phyloP scores from a whole-genome alignment of 192 early-diverging fungal genomes.

The Chytriomyces confervae region DNA sequence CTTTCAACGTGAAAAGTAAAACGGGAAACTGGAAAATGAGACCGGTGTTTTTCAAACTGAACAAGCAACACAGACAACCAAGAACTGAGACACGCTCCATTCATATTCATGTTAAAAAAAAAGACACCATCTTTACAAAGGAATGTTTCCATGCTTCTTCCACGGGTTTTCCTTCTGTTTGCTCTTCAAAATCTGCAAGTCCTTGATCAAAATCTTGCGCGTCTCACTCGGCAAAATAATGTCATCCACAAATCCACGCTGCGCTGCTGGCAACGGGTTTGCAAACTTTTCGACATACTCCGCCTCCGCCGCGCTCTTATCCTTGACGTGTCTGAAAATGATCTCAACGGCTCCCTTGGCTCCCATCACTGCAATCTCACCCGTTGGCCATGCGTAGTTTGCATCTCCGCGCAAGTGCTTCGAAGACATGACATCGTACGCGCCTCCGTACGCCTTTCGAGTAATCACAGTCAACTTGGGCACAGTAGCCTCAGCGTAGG shows the following conservation, averaged over 20 bases:
- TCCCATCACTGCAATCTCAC: slow-evolving; percentile 98
- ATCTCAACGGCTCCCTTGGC: slow-evolving; percentile 97
- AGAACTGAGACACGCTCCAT: too few relatives aligned
- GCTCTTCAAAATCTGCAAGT: slow-evolving; percentile 76
- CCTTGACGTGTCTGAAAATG: slow-evolving; percentile 76
- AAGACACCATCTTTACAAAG: slow-evolving; percentile 65
- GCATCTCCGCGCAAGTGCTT: slow-evolving; percentile 94
- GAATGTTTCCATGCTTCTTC: slow-evolving; percentile 97
- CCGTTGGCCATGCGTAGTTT: slow-evolving; percentile 95
- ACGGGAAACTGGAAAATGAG: too few relatives aligned
- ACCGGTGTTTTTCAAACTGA: too few relatives aligned
- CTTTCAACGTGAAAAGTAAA: too few relatives aligned
- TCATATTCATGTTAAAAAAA: too few relatives aligned
- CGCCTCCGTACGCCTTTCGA: slow-evolving; percentile 97
- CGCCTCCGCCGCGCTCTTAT: slow-evolving; percentile 72
- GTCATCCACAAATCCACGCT: slow-evolving; percentile 73
- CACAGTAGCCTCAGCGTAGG: slow-evolving; percentile 90
- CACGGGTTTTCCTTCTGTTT: slow-evolving; percentile 79
- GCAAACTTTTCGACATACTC: slow-evolving; percentile 92
- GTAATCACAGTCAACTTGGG: slow-evolving; percentile 96
- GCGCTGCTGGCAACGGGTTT: slow-evolving; percentile 92
- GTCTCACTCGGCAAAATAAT: slow-evolving; percentile 70
- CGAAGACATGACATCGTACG: slow-evolving; percentile 95
- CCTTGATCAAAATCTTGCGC: slow-evolving; percentile 83
- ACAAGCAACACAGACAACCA: too few relatives aligned